phyloP scores from a whole-genome alignment of 169 alveolate species.

The Plasmodium malariae region DNA sequence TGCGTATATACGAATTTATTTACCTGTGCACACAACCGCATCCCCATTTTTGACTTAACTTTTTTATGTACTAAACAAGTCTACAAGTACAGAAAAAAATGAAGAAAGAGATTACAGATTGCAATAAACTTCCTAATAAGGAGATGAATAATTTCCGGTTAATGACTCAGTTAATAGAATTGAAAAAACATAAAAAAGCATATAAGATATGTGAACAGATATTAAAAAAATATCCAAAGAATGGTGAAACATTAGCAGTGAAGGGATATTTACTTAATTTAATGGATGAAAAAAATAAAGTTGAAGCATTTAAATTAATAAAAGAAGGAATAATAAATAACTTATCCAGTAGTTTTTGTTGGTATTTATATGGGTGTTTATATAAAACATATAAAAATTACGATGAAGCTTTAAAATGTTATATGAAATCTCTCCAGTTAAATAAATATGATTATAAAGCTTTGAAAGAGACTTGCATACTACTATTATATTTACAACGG shows the following conservation, averaged over 20 bases:
- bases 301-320: conserved; percentile 61
- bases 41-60: no score
- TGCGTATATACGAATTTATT: no score
- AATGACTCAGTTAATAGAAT: conserved; percentile 67
- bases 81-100: not conserved
- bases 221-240: conserved; percentile 58
- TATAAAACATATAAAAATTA: conserved; percentile 64
- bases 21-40: no score
- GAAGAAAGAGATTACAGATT: conserved; percentile 34
- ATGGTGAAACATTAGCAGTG: conserved; percentile 69
- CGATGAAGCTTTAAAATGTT: conserved; percentile 72
- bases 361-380: conserved; percentile 76
- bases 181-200: conserved; percentile 70
- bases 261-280: conserved; percentile 58
- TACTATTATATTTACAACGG: conserved; percentile 40
- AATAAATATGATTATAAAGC: conserved; percentile 63
- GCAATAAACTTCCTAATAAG: conserved; percentile 37
- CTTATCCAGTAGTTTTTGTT: conserved; percentile 72
- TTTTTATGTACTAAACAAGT: not conserved
- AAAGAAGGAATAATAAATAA: conserved; percentile 73
- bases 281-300: conserved; percentile 66
- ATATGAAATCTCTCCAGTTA: conserved; percentile 36
- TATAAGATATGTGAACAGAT: conserved; percentile 71
- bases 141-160: conserved; percentile 68
- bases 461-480: conserved; percentile 47